phyloP scores from a whole-genome alignment of 2,329 filamentous ascomycete genomes.

The Aspergillus cejpii region DNA sequence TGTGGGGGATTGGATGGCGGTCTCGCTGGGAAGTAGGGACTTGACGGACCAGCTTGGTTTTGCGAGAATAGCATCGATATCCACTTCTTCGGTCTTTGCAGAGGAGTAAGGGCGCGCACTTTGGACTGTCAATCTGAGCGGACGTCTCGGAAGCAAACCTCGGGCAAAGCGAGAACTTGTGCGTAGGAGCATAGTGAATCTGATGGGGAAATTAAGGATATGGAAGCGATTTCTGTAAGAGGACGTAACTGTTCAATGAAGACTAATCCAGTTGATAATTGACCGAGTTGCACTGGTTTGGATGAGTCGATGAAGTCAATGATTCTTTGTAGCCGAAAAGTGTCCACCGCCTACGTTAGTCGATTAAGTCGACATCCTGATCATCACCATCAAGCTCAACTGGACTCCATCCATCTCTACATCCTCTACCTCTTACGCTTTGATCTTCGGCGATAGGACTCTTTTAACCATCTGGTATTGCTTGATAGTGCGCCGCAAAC shows the following conservation, averaged over 20 bases:
- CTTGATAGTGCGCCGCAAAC: not conserved
- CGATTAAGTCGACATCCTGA: constrained; percentile 2
- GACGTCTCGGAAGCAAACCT: not conserved
- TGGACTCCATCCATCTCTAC: constrained; percentile 4
- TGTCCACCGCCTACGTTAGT: constrained; percentile 18
- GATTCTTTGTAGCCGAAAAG: too few species aligned
- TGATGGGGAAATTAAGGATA: too few species aligned
- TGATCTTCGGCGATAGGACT: not conserved
- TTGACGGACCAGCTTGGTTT: constrained; percentile 77
- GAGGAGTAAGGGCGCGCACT: constrained; percentile 22
- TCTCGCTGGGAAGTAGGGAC: constrained; percentile 57
- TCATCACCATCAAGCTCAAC: not conserved
- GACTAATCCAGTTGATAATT: too few species aligned
- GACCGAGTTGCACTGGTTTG: too few species aligned
- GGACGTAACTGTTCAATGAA: too few species aligned
- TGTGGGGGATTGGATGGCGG: constrained; percentile 22
- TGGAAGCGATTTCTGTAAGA: too few species aligned
- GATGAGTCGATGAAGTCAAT: too few species aligned
- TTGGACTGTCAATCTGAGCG: constrained; percentile 1
- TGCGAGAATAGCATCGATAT: constrained; percentile 50
- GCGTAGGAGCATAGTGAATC: constrained; percentile 8
- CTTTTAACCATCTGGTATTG: not conserved
- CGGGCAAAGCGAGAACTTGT: constrained; percentile 8
- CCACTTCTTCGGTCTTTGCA: constrained; percentile 16
- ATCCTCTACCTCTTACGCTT: not conserved